Evolutionary conservation across 2,329 filamentous ascomycete genomes (phyloP).

Genomic region (Apiospora aurea): DNA sequence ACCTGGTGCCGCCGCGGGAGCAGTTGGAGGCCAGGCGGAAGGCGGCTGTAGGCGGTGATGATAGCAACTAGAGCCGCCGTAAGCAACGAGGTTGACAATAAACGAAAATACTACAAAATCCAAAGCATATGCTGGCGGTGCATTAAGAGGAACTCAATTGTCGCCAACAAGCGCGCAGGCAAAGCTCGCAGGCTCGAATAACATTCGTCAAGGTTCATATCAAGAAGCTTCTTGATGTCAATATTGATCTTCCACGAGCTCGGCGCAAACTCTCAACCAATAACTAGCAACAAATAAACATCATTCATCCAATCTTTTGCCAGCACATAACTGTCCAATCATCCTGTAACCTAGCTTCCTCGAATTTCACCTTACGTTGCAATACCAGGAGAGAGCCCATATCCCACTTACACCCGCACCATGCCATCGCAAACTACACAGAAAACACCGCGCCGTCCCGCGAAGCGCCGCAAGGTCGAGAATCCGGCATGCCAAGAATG

Average conservation of each 20-base stretch:
- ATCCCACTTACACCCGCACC: no score
- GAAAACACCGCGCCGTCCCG: no score
- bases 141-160: no score
- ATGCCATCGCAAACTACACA: no score
- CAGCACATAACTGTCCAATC: neutral
- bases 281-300: neutral
- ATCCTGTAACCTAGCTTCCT: neutral
- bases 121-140: no score
- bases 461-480: neutral
- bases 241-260: neutral
- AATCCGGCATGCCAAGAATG: conserved; percentile 4
- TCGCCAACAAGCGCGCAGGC: no score
- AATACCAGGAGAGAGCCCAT: no score
- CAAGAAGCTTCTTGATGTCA: no score
- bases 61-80: neutral
- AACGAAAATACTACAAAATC: neutral
- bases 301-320: neutral
- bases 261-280: neutral
- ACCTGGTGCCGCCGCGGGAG: conserved; percentile 19
- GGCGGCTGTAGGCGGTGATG: neutral
- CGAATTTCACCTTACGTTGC: no score
- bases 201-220: no score
- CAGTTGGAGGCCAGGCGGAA: conserved; percentile 22
- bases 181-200: no score
- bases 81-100: neutral